Evolutionary conservation across 306 rosid genomes (phyloP), one percentile per base, ranked within the genome.

Genomic region (Sicyos edulis): DNA sequence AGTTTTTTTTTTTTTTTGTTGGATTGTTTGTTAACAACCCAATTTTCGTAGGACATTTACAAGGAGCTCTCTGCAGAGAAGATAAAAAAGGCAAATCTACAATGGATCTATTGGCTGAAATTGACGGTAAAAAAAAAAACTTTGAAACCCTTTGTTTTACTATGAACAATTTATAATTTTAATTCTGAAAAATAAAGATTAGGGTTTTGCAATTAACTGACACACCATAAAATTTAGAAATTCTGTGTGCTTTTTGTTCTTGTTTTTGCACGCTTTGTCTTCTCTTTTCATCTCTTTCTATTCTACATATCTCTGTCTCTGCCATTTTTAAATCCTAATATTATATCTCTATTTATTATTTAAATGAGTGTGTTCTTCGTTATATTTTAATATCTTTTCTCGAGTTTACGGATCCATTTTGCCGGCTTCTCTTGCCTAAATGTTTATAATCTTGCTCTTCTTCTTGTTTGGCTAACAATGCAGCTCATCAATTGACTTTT

Each of bases 261-360:
- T 69, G 8, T 47, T 20, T 24, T 69, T 40, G 72, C 72, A 67
- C 56, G 72, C 72, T 67, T 44, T 65, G 71, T 44, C 71, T 65
- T 53, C 71, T 65, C 32, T 19, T 64, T 19, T 65, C 32, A 10
- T 40, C n/a, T 17, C 51, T 16, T 14, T 40, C 50, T 29, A 20
- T 34, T 29, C 45, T 62, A 21, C 68, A 61, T 64, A 37, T 64
- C n/a, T 40, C n/a, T 64, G 53, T 37, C 52, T 40, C 52, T 42
- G 5, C 53, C 70, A 8, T 34, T 34, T 61, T 32, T 16, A 61
- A 40, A 61, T 34, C 22, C 49, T 34, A 32, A 29, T 61, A 32
- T 61, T 61, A 37, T 16, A 61, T 61, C 69, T 61, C 42, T 15
- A 17, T 3, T 61, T 61, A 61, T 59, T 59, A 59, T 59, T 59